Evolutionary conservation across 2,329 filamentous ascomycete genomes (phyloP).

Genomic region (Tolypocladium nubicola): DNA sequence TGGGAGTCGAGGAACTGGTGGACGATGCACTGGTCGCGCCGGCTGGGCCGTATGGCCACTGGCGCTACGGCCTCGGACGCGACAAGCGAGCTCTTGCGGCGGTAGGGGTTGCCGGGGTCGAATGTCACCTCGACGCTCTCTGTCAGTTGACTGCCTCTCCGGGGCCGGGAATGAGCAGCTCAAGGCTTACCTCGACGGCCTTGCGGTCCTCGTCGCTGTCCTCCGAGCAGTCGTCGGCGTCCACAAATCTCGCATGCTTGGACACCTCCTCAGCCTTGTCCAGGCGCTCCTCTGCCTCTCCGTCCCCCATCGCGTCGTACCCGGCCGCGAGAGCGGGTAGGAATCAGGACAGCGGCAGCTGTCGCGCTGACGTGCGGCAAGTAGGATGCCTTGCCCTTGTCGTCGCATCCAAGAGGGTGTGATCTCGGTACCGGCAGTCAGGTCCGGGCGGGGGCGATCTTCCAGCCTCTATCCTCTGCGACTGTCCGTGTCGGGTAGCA

Average conservation of each 20-base stretch:
- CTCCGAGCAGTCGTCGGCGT: slow-evolving; percentile 23
- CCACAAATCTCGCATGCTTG: slow-evolving; percentile 15
- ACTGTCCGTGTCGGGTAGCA: neutral
- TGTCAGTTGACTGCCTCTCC: neutral
- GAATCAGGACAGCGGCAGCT: slow-evolving; percentile 7
- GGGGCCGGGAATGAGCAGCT: neutral
- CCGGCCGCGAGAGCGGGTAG: neutral
- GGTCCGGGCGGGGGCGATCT: neutral
- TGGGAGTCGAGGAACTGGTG: slow-evolving; percentile 55
- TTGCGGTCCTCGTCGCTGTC: slow-evolving; percentile 36
- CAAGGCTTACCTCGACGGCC: slow-evolving; percentile 36
- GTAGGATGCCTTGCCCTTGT: neutral
- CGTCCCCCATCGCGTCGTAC: neutral
- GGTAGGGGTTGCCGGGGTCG: slow-evolving; percentile 48
- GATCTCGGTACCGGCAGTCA: neutral
- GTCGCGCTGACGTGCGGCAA: neutral
- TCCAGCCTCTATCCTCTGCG: neutral
- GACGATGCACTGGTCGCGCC: slow-evolving; percentile 49
- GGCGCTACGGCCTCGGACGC: slow-evolving; percentile 32
- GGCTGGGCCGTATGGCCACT: slow-evolving; percentile 14
- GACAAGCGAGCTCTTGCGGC: slow-evolving; percentile 57
- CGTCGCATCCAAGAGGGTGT: neutral
- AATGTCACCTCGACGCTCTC: slow-evolving; percentile 44
- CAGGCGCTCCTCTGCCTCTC: neutral
- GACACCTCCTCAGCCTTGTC: slow-evolving; percentile 5